Conservation (phyloP, 495 filamentous ascomycete species). For the Monascus purpureus region DNA sequence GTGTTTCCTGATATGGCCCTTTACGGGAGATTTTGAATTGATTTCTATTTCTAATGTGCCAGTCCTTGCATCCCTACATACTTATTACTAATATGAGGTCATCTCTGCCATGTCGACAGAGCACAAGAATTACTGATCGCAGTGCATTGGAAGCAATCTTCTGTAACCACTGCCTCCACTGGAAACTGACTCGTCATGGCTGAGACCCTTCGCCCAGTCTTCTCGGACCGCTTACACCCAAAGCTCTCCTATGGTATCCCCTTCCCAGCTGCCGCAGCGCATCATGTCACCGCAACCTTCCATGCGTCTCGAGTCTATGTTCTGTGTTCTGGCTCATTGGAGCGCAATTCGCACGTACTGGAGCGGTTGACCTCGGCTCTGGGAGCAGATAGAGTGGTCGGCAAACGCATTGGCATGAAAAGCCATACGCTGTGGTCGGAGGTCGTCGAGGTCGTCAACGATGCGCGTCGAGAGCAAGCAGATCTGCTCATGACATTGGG, state of each 20-base stretch:
- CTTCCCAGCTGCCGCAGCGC: slow-evolving; percentile 33
- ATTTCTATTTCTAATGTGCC: no score
- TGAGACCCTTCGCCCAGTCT: slow-evolving; percentile 27
- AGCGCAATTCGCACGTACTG: slow-evolving; percentile 37
- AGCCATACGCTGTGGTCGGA: slow-evolving; percentile 48
- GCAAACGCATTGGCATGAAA: slow-evolving; percentile 40
- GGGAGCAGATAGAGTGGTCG: slow-evolving; percentile 28
- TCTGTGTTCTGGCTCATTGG: slow-evolving; percentile 44
- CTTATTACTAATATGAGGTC: no score
- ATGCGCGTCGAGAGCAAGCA: slow-evolving; percentile 29
- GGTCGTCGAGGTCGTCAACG: slow-evolving; percentile 37
- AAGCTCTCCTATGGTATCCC: slow-evolving; percentile 37
- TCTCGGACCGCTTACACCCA: slow-evolving; percentile 21
- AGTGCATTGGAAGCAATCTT: no score
- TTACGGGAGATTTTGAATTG: no score
- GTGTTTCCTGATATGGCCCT: no score
- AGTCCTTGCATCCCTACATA: no score
- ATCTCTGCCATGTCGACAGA: no score
- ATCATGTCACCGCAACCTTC: slow-evolving; percentile 38
- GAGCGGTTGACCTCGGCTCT: slow-evolving; percentile 30
- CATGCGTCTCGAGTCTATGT: slow-evolving; percentile 41
- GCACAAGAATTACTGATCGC: no score
- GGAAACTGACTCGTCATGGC: neutral
- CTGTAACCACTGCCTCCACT: no score
- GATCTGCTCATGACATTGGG: slow-evolving; percentile 49